A percentile compares a stretch with the other conserved stretches of the same genome.
These are phyloP conservation scores for Saccharomycopsis fermentans DNA, from an alignment of 805 yeast genomes.

Conservation along the genomic window DNA sequence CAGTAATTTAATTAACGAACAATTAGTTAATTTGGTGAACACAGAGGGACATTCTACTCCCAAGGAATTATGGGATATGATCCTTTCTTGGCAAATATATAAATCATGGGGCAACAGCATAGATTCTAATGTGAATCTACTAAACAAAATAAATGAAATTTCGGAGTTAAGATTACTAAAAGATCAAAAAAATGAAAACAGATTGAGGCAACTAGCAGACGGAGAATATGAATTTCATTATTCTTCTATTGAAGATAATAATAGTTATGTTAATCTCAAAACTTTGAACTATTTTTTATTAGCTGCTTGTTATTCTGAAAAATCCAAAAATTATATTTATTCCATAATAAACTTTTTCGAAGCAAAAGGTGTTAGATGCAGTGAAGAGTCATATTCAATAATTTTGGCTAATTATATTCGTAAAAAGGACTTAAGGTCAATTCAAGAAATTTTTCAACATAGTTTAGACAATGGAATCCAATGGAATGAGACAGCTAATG, in stretches of 20 bases:
- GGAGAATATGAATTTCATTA: conserved; percentile 1
- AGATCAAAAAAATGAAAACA: not conserved
- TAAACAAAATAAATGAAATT: conserved; percentile 1
- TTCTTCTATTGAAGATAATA: not conserved
- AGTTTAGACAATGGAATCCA: conserved; percentile 30
- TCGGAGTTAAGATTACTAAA: not conserved
- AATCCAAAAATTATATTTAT: conserved; percentile 7
- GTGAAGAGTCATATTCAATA: conserved; percentile 29
- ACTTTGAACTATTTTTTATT: conserved; percentile 8
- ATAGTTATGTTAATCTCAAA: conserved; percentile 7
- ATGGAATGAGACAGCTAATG: conserved; percentile 27
- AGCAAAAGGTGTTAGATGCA: conserved; percentile 25
- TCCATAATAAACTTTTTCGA: conserved; percentile 25
- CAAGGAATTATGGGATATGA: conserved; percentile 8
- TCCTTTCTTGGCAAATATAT: conserved; percentile 12
- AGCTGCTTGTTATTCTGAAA: conserved; percentile 6
- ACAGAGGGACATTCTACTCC: not conserved
- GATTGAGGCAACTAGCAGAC: not conserved
- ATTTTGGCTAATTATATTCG: conserved; percentile 28
- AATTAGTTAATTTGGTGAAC: not conserved
- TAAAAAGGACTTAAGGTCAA: conserved; percentile 23
- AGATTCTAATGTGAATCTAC: not conserved
- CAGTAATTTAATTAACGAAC: not conserved
- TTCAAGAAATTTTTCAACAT: conserved; percentile 27
- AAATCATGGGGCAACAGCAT: conserved; percentile 6